Percentiles rank a stretch among this genome's conserved stretches.
Evolutionary conservation across 164 flowering plant species (phyloP).

Genomic region (Chimonanthus praecox): DNA sequence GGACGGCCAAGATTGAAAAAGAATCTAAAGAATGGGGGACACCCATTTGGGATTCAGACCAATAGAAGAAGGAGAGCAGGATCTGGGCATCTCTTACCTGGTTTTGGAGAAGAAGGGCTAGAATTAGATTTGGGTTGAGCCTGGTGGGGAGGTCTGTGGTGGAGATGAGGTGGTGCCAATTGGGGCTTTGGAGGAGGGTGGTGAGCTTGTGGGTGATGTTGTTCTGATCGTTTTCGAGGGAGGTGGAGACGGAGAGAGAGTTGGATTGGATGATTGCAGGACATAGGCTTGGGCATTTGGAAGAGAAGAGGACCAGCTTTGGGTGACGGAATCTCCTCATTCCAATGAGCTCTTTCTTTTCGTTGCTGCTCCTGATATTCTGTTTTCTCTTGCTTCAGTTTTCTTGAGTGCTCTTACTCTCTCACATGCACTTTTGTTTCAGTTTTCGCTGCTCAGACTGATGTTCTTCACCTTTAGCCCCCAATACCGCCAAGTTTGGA

Average conservation of each 20-base stretch:
- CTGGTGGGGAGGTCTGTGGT: constrained; percentile 29
- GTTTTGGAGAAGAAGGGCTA: constrained; percentile 35
- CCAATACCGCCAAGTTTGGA: too few relatives aligned
- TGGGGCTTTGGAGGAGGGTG: constrained; percentile 26
- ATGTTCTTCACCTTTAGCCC: too few relatives aligned
- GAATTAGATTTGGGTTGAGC: constrained; percentile 44
- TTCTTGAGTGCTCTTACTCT: too few relatives aligned
- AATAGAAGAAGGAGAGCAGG: constrained; percentile 55
- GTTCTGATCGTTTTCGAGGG: neutral
- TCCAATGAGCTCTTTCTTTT: too few relatives aligned
- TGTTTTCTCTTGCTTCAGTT: too few relatives aligned
- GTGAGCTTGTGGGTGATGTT: constrained; percentile 30
- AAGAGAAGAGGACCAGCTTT: neutral
- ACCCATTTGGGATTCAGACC: constrained; percentile 40
- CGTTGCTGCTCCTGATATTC: too few relatives aligned
- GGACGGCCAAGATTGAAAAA: constrained; percentile 40
- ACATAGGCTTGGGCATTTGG: neutral
- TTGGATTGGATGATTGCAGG: neutral
- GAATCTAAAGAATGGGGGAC: constrained; percentile 36
- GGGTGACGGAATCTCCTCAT: neutral
- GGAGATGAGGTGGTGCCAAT: constrained; percentile 44
- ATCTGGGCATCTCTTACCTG: constrained; percentile 30
- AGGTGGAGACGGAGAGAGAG: neutral
- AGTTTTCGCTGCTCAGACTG: too few relatives aligned
- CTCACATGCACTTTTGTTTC: too few relatives aligned